Evolutionary conservation across 306 rosid species (phyloP).

Genomic region (Castanopsis chinensis): DNA sequence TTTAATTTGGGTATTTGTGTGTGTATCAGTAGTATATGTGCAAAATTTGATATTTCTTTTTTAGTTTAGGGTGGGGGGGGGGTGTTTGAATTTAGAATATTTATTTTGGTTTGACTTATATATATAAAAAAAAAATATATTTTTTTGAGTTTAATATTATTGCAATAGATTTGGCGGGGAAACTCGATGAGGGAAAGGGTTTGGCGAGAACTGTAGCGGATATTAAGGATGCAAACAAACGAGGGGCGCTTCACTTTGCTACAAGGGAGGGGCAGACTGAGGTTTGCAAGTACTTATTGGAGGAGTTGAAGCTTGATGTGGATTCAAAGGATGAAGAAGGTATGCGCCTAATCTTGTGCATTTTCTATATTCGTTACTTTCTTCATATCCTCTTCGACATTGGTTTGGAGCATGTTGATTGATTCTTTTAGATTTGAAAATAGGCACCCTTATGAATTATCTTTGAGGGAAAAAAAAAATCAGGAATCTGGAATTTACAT

Average conservation of each 20-base stretch:
- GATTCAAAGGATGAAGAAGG: constrained; percentile 94
- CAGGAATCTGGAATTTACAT: neutral
- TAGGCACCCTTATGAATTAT: neutral
- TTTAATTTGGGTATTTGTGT: neutral
- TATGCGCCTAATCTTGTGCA: constrained; percentile 2
- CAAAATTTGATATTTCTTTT: too few species aligned
- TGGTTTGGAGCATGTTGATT: too few species aligned
- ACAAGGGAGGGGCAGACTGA: constrained; percentile 84
- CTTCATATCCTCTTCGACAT: too few species aligned
- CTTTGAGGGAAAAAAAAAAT: neutral
- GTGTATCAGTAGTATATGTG: neutral
- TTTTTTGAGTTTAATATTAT: constrained; percentile 12
- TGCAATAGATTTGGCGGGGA: constrained; percentile 55
- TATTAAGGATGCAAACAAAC: constrained; percentile 84
- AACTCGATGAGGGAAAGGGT: constrained; percentile 75
- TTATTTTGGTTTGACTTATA: constrained; percentile 2
- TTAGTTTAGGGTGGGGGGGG: too few species aligned
- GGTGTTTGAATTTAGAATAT: neutral
- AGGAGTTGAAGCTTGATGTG: constrained; percentile 70
- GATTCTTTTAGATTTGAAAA: too few species aligned
- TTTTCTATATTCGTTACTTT: too few species aligned
- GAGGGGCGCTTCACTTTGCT: constrained; percentile 93
- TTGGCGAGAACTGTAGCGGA: constrained; percentile 64
- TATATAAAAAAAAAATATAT: neutral
- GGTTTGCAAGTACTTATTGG: constrained; percentile 66